Evolutionary conservation across 129 eudicot genomes (phyloP).

Genomic region (Arctium minus): DNA sequence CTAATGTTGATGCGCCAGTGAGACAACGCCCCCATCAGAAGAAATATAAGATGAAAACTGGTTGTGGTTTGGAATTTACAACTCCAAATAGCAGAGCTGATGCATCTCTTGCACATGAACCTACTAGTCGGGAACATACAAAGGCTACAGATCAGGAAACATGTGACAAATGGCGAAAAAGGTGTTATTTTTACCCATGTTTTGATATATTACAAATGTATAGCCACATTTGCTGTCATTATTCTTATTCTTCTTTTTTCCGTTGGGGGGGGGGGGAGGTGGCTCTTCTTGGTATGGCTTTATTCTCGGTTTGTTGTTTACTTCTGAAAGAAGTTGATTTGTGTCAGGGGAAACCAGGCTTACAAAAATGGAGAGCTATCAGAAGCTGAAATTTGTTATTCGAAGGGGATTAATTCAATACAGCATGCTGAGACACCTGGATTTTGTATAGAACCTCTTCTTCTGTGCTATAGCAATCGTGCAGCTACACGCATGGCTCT

Average conservation of each 20-base stretch:
- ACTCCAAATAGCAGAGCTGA: slow-evolving; percentile 20
- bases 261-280: too few relatives aligned
- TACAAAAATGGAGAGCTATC: slow-evolving; percentile 65
- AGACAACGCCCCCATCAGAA: slow-evolving; percentile 48
- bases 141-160: slow-evolving; percentile 45
- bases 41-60: slow-evolving; percentile 62
- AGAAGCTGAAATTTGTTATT: slow-evolving; percentile 74
- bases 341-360: slow-evolving; percentile 91
- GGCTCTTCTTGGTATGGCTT: not conserved
- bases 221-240: not conserved
- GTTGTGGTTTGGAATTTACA: slow-evolving; percentile 24
- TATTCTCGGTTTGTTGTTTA: not conserved
- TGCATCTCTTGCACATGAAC: slow-evolving; percentile 23
- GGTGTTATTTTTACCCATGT: slow-evolving; percentile 33
- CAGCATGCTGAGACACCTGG: slow-evolving; percentile 29
- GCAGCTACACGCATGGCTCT: slow-evolving; percentile 89
- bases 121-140: slow-evolving; percentile 20
- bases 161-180: slow-evolving; percentile 84
- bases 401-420: slow-evolving; percentile 66
- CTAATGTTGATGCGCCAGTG: slow-evolving; percentile 37
- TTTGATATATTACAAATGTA: slow-evolving; percentile 11
- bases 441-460: slow-evolving; percentile 50
- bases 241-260: not conserved
- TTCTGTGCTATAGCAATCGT: slow-evolving; percentile 95
- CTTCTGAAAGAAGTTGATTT: slow-evolving; percentile 5